Evolutionary conservation across 805 yeast genomes (phyloP).

Genomic region (Candida caryicola): DNA sequence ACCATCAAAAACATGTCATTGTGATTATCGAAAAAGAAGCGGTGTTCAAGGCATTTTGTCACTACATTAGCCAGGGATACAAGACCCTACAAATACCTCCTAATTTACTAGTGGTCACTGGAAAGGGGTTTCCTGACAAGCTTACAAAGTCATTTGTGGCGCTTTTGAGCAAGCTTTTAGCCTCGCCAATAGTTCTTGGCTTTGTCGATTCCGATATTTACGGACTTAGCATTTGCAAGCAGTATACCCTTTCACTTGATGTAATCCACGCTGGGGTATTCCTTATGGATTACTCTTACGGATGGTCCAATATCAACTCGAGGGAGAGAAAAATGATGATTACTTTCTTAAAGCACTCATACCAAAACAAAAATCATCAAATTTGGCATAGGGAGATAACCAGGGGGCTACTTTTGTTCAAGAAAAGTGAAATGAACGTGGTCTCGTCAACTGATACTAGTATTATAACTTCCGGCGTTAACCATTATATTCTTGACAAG

Average conservation of each 20-base stretch:
- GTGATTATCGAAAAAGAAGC: slow-evolving; percentile 42
- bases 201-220: slow-evolving; percentile 65
- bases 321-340: slow-evolving; percentile 21
- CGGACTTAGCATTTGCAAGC: slow-evolving; percentile 53
- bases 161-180: slow-evolving; percentile 15
- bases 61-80: slow-evolving; percentile 10
- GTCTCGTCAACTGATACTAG: background rate
- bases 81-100: background rate
- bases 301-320: slow-evolving; percentile 18
- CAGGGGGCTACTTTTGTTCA: slow-evolving; percentile 47
- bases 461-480: background rate
- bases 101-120: slow-evolving; percentile 45
- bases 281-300: slow-evolving; percentile 33
- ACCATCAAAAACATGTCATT: background rate
- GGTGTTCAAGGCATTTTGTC: slow-evolving; percentile 32
- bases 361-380: slow-evolving; percentile 1
- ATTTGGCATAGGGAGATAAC: slow-evolving; percentile 47
- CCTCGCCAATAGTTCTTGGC: slow-evolving; percentile 40
- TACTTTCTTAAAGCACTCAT: slow-evolving; percentile 10
- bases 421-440: slow-evolving; percentile 59
- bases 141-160: slow-evolving; percentile 45
- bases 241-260: slow-evolving; percentile 21
- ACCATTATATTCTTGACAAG: background rate
- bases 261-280: slow-evolving; percentile 39
- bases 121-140: slow-evolving; percentile 66